Percentiles rank a stretch among this genome's conserved stretches.
phyloP scores from a whole-genome alignment of 768 basidiomycete species.

The Suillus lakei region DNA sequence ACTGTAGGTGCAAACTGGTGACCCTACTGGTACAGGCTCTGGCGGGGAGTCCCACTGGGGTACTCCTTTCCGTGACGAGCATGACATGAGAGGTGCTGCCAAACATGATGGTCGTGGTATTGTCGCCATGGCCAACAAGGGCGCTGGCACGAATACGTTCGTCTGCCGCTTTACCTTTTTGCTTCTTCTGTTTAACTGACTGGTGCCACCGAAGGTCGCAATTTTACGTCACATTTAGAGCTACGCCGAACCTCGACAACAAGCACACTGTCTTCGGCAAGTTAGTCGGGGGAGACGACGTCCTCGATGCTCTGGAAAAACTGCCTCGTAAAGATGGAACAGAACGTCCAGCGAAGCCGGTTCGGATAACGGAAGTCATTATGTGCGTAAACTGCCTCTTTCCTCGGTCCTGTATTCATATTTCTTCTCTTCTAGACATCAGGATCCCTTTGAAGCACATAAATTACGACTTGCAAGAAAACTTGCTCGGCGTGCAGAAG shows the following conservation, averaged over 20 bases:
- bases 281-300: slow-evolving; percentile 93
- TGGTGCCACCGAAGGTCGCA: slow-evolving; percentile 64
- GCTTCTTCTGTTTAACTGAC: not conserved
- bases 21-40: slow-evolving; percentile 93
- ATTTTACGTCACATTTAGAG: slow-evolving; percentile 90
- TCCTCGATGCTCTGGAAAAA: slow-evolving; percentile 83
- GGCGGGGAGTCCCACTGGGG: slow-evolving; percentile 96
- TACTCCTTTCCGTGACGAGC: slow-evolving; percentile 94
- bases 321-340: slow-evolving; percentile 83
- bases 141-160: slow-evolving; percentile 86
- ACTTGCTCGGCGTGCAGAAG: slow-evolving; percentile 51
- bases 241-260: slow-evolving; percentile 84
- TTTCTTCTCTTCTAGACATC: slow-evolving; percentile 56
- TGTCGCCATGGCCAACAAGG: slow-evolving; percentile 96
- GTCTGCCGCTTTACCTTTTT: slow-evolving; percentile 19
- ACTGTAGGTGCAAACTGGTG: slow-evolving; percentile 91
- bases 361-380: slow-evolving; percentile 83
- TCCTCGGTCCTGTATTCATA: slow-evolving; percentile 8
- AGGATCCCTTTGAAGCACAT: slow-evolving; percentile 96
- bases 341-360: slow-evolving; percentile 84
- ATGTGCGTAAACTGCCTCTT: slow-evolving; percentile 59
- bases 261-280: slow-evolving; percentile 98
- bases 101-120: slow-evolving; percentile 86
- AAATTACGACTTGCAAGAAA: slow-evolving; percentile 82
- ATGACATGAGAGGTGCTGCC: slow-evolving; percentile 84